phyloP scores from a whole-genome alignment of 495 filamentous ascomycete species.

The Penicillium bovifimosum region DNA sequence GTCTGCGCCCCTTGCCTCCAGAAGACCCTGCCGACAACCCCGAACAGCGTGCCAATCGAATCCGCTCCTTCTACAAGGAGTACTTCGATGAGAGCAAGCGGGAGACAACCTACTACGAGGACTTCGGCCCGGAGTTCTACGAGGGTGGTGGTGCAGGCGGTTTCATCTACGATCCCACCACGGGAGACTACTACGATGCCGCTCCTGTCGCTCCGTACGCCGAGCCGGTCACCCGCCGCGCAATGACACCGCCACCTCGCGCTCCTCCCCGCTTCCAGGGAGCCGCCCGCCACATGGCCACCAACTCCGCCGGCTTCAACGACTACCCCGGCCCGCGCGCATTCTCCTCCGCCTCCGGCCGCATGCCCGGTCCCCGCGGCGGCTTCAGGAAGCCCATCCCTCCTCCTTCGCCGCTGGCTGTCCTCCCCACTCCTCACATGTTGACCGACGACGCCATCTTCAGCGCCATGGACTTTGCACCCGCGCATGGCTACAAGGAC shows the following conservation, averaged over 20 bases:
- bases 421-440: constrained; percentile 80
- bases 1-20: constrained; percentile 86
- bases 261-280: constrained; percentile 68
- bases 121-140: constrained; percentile 61
- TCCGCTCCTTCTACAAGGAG: constrained; percentile 98
- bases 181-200: constrained; percentile 68
- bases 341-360: constrained; percentile 62
- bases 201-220: constrained; percentile 56
- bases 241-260: constrained; percentile 93
- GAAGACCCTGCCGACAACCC: constrained; percentile 82
- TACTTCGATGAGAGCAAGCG: constrained; percentile 87
- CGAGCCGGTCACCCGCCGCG: constrained; percentile 77
- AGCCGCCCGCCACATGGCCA: constrained; percentile 40
- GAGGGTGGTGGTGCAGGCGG: constrained; percentile 32
- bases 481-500: constrained; percentile 63
- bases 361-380: constrained; percentile 41
- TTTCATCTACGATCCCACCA: constrained; percentile 65
- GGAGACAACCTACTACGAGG: constrained; percentile 57
- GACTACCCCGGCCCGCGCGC: constrained; percentile 54
- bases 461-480: constrained; percentile 79
- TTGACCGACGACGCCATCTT: constrained; percentile 78
- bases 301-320: constrained; percentile 42
- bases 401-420: constrained; percentile 65
- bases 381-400: constrained; percentile 58
- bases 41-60: constrained; percentile 90